Evolutionary conservation across 2,329 filamentous ascomycete genomes (phyloP), one percentile per base, ranked within the genome.

Genomic region (Apiospora saccharicola): DNA sequence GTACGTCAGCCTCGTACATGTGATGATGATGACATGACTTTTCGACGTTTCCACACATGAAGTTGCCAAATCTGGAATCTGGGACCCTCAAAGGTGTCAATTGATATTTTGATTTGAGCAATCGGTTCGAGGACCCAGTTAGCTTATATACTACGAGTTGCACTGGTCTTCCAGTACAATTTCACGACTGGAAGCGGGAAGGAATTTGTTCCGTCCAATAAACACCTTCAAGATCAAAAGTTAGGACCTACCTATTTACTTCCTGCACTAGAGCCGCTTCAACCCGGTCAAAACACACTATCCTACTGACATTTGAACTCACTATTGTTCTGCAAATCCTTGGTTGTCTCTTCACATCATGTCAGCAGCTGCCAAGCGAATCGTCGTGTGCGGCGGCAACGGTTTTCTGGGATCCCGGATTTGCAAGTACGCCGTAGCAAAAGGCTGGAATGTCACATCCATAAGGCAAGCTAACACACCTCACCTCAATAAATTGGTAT

Each of bases 381-480:
- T 99, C 61, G 91, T 98, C 57, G 95, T 99, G 71, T 97, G 94
- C 76, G 96, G 96, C 76, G 96, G 96, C 73, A 98, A 94, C 82
- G 96, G 96, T 46, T 99, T 98, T 81, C 84, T 99, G 37, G 94
- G 94, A 83, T 89, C 87, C 34, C 90, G 96, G 71, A 98, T 99
- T 84, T 98, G 96, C 86, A 96, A 94, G 86, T 92, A 93, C 71
- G 96, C 94, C 64, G 91, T 94, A 69, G 89, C 91, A 67, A 88
- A 95, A 80, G 94, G 95, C 71, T 98, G 96, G 96, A 90, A 95
- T 72, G 96, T 98, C 68, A 96, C 91, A 30, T 98, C 95, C 7
- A 91, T 99, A 78, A 97, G 95, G 94, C 73, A 78, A 67, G 51
- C 16, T 43, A 16, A 30, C 43, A 49, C 61, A 34, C 30, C 16